A percentile compares a stretch with the other conserved stretches of the same genome.
These are phyloP conservation scores for Gamarada debralockiae DNA, from an alignment of 495 filamentous ascomycete species.

Conservation along the genomic window DNA sequence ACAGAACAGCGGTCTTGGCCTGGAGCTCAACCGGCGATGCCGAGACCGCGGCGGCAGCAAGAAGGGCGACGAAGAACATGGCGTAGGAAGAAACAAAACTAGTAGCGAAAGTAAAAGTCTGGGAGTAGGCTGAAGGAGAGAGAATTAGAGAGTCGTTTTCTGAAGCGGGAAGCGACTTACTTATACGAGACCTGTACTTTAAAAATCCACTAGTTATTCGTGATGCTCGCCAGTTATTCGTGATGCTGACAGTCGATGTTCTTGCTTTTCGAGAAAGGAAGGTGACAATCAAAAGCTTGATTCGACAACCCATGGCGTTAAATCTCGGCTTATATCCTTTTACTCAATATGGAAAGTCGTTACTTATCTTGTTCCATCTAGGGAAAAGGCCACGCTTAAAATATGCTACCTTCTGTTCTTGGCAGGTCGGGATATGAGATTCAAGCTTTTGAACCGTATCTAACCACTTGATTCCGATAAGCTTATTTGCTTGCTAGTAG, in stretches of 20 bases:
- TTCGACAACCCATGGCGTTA: background rate
- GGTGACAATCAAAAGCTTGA: constrained; percentile 12
- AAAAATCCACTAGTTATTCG: background rate
- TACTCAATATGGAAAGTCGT: constrained; percentile 7
- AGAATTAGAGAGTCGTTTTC: background rate
- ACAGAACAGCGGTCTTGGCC: constrained; percentile 6
- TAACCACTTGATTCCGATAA: constrained; percentile 6
- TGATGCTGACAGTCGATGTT: constrained; percentile 5
- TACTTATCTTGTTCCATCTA: constrained; percentile 5
- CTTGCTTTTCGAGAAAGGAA: constrained; percentile 10
- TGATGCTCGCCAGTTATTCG: constrained; percentile 1
- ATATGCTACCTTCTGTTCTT: constrained; percentile 9
- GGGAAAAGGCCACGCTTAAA: constrained; percentile 3
- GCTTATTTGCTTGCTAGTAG: constrained; percentile 1
- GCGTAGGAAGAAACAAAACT: constrained; percentile 8
- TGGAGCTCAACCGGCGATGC: constrained; percentile 10
- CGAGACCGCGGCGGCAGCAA: constrained; percentile 12
- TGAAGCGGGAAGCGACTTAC: constrained; percentile 8
- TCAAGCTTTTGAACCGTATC: constrained; percentile 11
- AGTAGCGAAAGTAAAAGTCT: constrained; percentile 3
- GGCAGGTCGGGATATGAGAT: constrained; percentile 8
- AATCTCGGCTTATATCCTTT: background rate
- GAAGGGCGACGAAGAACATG: constrained; percentile 12
- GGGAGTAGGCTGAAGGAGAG: constrained; percentile 9
- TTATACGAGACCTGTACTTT: constrained; percentile 8